Evolutionary conservation across 2,329 filamentous ascomycete species (phyloP), one percentile per base, ranked within the genome.

Genomic region (Ophiostoma sp.): DNA sequence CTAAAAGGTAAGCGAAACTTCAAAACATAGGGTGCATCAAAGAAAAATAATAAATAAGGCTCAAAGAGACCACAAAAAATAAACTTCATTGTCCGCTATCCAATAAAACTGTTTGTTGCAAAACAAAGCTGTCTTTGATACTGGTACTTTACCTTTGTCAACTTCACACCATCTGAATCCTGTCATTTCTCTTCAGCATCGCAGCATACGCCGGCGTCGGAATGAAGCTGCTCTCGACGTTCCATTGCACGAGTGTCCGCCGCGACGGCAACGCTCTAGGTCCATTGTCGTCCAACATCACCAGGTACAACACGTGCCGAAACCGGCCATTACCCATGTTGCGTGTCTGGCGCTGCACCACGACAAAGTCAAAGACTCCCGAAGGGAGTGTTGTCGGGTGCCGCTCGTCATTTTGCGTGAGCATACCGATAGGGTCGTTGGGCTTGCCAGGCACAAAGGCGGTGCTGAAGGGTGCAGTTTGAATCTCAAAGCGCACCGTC

Each of bases 391-490:
- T 50, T 19, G 52, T 69, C 17, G 69, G 48, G 50, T 74, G 69
- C 39, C 28, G 39, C 36, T 71, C 59, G 48, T 69, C 48, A 31
- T 70, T 61, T 22, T 74, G 59, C 6, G n/a, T 25, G 28, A 74
- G 61, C 57, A 68, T 57, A 19, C 72, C 72, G 17, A 74, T 68
- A 19, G 22, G 17, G 11, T 50, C 31, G 22, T 61, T 61, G 2
- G 61, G 33, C n/a, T 42, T 55, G 19, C 69, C 72, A 3, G 72
- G 72, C 52, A 74, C 19, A 48, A 52, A 71, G 5, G 72, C 72
- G 19, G 70, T 66, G 63, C 69, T 74, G 61, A 71, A 74, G 6
- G 72, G 72, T 19, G 48, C 72, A 1, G 28, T 68, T 61, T 70
- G 72, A 25, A 74, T 71, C 50, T 57, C 69, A 3, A 74, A 36